Evolutionary conservation across 73 alveolate genomes (phyloP).

Genomic region (Paramecium pentaurelia): DNA sequence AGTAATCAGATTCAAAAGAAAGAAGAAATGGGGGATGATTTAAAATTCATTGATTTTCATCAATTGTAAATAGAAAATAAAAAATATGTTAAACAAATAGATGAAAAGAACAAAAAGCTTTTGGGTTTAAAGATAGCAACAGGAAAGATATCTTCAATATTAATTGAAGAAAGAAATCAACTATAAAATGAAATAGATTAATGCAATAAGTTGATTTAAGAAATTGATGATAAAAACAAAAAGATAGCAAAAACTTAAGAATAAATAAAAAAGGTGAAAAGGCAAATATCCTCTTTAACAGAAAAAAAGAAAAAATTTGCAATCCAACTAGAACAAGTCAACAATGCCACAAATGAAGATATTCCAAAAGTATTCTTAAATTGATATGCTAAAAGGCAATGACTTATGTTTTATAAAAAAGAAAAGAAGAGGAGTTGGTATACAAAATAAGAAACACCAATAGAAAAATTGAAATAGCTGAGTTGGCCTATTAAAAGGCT

Average conservation of each 20-base stretch:
- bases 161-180: conserved; percentile 41
- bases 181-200: conserved; percentile 49
- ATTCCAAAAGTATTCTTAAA: conserved; percentile 25
- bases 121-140: conserved; percentile 84
- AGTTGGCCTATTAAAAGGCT: conserved; percentile 45
- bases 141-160: conserved; percentile 69
- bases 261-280: conserved; percentile 1
- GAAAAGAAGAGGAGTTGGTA: conserved; percentile 44
- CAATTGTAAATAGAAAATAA: conserved; percentile 93
- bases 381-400: conserved; percentile 2
- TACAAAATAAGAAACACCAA: conserved; percentile 37
- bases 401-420: conserved; percentile 51
- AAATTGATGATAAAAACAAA: conserved; percentile 48
- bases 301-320: conserved; percentile 20
- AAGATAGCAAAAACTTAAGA: conserved; percentile 44
- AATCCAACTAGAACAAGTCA: conserved; percentile 21
- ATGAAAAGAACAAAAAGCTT: conserved; percentile 90
- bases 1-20: conserved; percentile 86
- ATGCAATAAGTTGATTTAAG: conserved; percentile 26
- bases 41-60: conserved; percentile 94
- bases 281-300: background rate
- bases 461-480: conserved; percentile 59
- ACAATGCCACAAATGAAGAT: conserved; percentile 35
- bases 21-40: conserved; percentile 94
- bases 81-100: conserved; percentile 92